These are phyloP conservation scores for Pythium rhizo-oryzae DNA, from an alignment of 352 stramenopile species.

Conservation along the genomic window DNA sequence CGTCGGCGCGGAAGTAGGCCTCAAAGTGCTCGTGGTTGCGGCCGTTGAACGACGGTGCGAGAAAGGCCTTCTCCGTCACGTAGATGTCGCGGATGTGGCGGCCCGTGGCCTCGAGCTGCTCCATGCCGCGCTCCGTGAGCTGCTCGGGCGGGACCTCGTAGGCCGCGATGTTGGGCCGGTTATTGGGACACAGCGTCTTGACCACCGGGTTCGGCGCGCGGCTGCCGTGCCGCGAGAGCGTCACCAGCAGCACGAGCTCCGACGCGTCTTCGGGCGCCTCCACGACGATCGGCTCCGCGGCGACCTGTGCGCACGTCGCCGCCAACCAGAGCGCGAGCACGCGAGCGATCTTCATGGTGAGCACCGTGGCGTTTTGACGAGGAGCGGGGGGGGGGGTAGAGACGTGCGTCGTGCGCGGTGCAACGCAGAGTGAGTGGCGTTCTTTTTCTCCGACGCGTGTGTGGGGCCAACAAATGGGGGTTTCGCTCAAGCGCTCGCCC, in stretches of 20 bases:
- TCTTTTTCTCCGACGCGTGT: background rate
- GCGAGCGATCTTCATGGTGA: background rate
- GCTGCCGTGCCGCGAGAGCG: constrained; percentile 72
- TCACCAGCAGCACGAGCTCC: constrained; percentile 40
- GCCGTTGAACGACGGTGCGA: constrained; percentile 71
- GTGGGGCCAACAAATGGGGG: background rate
- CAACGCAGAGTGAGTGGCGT: background rate
- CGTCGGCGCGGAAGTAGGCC: constrained; percentile 72
- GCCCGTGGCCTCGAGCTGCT: constrained; percentile 66
- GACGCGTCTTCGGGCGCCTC: constrained; percentile 3
- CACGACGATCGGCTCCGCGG: background rate
- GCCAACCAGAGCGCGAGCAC: constrained; percentile 8
- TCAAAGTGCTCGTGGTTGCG: constrained; percentile 63
- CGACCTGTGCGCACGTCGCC: background rate
- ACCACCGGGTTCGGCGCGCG: constrained; percentile 69
- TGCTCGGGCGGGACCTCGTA: constrained; percentile 75
- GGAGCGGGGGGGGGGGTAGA: background rate
- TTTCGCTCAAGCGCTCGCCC: background rate
- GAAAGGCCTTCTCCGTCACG: constrained; percentile 59
- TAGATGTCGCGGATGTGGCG: constrained; percentile 76
- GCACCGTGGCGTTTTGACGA: background rate
- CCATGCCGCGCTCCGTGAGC: constrained; percentile 73
- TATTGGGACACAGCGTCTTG: constrained; percentile 68
- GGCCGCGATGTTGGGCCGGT: constrained; percentile 51
- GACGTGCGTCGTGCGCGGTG: background rate